Conservation (phyloP, 176 grass and related monocot genomes). For the Hsuehochloa calcarea region DNA sequence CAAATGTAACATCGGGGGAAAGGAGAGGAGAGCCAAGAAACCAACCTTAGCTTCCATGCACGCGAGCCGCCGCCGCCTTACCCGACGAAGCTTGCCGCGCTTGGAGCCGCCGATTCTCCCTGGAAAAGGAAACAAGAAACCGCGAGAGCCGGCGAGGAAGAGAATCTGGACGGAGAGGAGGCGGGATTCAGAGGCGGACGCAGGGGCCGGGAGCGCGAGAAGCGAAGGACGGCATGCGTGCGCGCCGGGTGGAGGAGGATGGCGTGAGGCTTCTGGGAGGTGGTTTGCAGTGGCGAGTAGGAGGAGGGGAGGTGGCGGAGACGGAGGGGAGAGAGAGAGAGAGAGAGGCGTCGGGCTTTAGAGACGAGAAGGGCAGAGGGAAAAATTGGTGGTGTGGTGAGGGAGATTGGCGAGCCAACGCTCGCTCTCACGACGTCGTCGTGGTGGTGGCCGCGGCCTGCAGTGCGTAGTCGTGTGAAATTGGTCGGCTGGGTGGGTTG, state of each 20-base stretch:
- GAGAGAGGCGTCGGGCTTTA: conserved; percentile 20
- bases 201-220: background rate
- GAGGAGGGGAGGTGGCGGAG: conserved; percentile 20
- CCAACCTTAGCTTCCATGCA: conserved; percentile 45
- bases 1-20: conserved; percentile 39
- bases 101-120: background rate
- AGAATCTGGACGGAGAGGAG: conserved; percentile 35
- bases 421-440: background rate
- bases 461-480: too few species aligned
- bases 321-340: conserved; percentile 15
- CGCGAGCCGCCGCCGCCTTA: background rate
- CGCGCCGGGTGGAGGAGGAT: background rate
- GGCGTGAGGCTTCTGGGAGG: conserved; percentile 30
- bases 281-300: conserved; percentile 32
- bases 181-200: conserved; percentile 4
- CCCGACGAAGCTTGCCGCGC: background rate
- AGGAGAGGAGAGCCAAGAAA: background rate
- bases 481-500: too few species aligned
- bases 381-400: background rate
- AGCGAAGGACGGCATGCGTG: background rate
- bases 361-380: background rate
- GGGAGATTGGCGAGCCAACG: background rate
- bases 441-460: background rate
- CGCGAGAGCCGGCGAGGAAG: background rate
- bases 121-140: background rate